Evolutionary conservation across 345 rosid species (phyloP), one percentile per base, ranked within the genome.

Genomic region (Erodium maritimum): DNA sequence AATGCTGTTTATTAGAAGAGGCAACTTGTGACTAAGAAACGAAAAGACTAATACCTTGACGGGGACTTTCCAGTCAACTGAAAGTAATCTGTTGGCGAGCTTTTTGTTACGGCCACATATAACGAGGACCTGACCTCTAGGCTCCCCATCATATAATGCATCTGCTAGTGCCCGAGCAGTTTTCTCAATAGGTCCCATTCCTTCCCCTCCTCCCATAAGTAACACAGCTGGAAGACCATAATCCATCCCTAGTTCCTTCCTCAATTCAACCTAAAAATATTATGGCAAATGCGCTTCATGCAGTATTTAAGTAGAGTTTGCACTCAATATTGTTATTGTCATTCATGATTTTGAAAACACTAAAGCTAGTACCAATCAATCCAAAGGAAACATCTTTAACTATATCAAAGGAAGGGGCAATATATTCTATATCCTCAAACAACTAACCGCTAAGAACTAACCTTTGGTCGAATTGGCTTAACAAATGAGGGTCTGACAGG

Each of bases 181-280:
- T 66, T 88, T 83, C 79, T 94, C 99, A 23, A 94, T 90, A 12
- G 99, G 99, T 10, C 97, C 99, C 99, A 94, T 94, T 54, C 99
- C 99, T 80, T 94, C 99, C 63, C 97, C 99, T 75, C 99, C 99
- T 14, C 99, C 99, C 99, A 90, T 94, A 64, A 94, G 71, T 67
- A 94, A 71, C 50, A 90, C 96, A 52, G 97, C 95, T 21, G 99
- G 99, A 71, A 94, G 97, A 68, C 80, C 77, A 75, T 79, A 90
- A 67, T 90, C 86, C 99, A 94, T 85, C 25, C 88, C 93, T 34
- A 85, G 80, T 61, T 87, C 95, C 66, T 81, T 86, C 74, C 89
- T 77, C 61, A 94, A 72, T 37, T 90, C 93, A 42, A 69, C 76
- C 94, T 86, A 72, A 18, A 60, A 3, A 66, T 53, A 9, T 21